Base-by-base conservation (phyloP, 352 stramenopile species). In the Plasmopara muralis region DNA sequence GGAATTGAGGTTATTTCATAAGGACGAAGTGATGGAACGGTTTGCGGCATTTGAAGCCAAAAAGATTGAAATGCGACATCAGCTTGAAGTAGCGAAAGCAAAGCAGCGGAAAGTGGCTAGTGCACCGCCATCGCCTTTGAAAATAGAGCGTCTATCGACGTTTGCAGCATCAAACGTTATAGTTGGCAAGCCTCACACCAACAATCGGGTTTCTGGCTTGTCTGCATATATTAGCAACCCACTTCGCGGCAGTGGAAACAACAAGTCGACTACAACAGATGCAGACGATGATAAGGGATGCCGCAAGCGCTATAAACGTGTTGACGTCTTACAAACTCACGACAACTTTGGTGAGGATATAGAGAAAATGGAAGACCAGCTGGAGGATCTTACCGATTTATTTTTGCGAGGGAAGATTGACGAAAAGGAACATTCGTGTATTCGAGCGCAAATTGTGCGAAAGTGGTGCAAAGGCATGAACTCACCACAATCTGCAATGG, bases 381-480 rank as follows among this genome's bases (percentile, higher is more conserved):
- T 90, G 8, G 75, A 87, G 16, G 80, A 88, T 47, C 60, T 90
- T 9, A 71, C 64, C 0, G 71, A 85, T 42, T 55, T 90, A n/a
- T 90, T 77, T 60, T 47, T 83, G 2, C 74, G 80, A 3, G 80
- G 80, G 12, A 87, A 87, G 56, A 90, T 90, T 50, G 80, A 90
- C 57, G 80, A 90, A 63, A 90, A 88, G 53, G 80, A 90, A 44
- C 77, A 88, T 50, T 78, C 77, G n/a, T 90, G 77, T 57, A 90
- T 90, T 57, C 81, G 83, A 42, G 73, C 74, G 13, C 77, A 88
- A 57, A 90, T 90, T 50, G 77, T 90, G 15, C 71, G 80, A 35
- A 90, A 88, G 46, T 90, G 76, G 75, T 90, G 80, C 52, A 83
- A 85, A 47, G 75, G 74, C 12, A 77, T 90, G 51, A 87, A 90